These are phyloP conservation scores for Inonotus obliquus DNA, from an alignment of 1,284 basidiomycete species.

Conservation along the genomic window DNA sequence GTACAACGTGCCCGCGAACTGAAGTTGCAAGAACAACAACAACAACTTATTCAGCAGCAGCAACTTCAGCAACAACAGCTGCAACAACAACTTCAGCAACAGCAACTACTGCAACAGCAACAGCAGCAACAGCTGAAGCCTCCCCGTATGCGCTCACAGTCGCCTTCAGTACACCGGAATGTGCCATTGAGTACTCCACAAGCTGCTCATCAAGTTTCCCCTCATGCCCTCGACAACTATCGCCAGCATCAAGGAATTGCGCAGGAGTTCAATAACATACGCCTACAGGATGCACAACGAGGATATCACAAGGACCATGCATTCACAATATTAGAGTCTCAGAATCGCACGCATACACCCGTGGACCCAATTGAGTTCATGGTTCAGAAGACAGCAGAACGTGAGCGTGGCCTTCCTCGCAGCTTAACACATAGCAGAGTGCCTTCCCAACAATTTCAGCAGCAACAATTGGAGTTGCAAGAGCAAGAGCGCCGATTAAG, in stretches of 20 bases:
- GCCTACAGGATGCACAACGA: constrained; percentile 19
- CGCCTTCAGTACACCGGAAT: constrained; percentile 9
- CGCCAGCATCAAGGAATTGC: constrained; percentile 20
- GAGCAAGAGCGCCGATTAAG: constrained; percentile 6
- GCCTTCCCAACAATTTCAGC: neutral
- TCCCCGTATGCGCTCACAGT: constrained; percentile 18
- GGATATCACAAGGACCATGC: constrained; percentile 22
- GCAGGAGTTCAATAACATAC: constrained; percentile 31
- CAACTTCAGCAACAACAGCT: constrained; percentile 31
- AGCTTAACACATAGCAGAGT: constrained; percentile 31
- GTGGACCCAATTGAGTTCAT: constrained; percentile 5
- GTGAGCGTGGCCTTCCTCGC: constrained; percentile 33
- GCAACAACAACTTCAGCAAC: constrained; percentile 34
- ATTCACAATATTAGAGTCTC: constrained; percentile 22
- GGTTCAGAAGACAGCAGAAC: constrained; percentile 21
- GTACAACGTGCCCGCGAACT: constrained; percentile 26
- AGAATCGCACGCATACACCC: constrained; percentile 1
- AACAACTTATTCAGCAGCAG: constrained; percentile 22
- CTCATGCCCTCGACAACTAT: neutral
- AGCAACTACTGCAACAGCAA: constrained; percentile 31
- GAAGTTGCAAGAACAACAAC: constrained; percentile 19
- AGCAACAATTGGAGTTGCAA: constrained; percentile 22
- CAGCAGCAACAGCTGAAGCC: constrained; percentile 23
- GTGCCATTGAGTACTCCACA: neutral
- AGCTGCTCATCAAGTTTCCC: constrained; percentile 1